Conservation (phyloP, 75 land plant species). For the Isoetes taiwanensis region DNA sequence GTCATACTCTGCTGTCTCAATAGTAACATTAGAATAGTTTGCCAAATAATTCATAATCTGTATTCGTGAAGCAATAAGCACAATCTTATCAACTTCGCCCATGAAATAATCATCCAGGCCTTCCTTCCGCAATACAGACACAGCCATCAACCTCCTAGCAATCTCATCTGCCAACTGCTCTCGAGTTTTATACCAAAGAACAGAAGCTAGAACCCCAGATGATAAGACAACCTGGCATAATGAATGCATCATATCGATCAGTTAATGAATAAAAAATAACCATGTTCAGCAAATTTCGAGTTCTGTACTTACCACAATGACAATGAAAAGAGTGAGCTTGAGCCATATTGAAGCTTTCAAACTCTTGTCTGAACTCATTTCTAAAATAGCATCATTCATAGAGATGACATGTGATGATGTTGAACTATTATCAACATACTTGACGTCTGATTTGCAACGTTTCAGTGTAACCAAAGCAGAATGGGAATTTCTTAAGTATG, state of each 20-base stretch:
- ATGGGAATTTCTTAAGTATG: too few species aligned
- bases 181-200: conserved; percentile 19
- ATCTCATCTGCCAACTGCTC: conserved; percentile 29
- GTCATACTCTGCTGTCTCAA: conserved; percentile 10
- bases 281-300: background rate
- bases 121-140: conserved; percentile 19
- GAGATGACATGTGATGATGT: too few species aligned
- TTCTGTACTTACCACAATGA: conserved; percentile 14
- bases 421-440: too few species aligned
- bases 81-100: conserved; percentile 20
- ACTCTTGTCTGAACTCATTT: conserved; percentile 8
- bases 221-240: conserved; percentile 16
- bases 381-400: too few species aligned
- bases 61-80: conserved; percentile 19
- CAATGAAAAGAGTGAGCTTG: conserved; percentile 28
- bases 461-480: too few species aligned
- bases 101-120: conserved; percentile 19
- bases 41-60: conserved; percentile 16
- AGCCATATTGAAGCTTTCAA: conserved; percentile 24
- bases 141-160: conserved; percentile 16
- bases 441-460: too few species aligned
- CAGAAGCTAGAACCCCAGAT: conserved; percentile 14
- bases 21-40: conserved; percentile 4
- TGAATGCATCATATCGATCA: background rate
- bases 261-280: background rate